Evolutionary conservation across 208 protist species (phyloP), one percentile per base, ranked within the genome.

Genomic region (Porcisia deanei): DNA sequence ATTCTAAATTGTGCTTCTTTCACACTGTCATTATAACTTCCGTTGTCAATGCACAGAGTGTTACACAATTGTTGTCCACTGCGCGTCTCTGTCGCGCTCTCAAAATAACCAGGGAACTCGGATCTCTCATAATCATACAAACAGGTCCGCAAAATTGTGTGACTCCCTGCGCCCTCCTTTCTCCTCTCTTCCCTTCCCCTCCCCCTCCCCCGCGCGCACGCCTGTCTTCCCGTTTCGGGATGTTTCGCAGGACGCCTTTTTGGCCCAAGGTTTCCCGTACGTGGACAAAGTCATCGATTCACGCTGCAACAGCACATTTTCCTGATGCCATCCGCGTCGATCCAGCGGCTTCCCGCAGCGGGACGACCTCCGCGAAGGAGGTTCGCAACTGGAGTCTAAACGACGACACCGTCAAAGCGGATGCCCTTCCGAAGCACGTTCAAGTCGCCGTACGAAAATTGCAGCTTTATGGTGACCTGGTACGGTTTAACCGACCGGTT

Each of bases 221-320:
- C 30, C 30, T 30, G 0, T 30, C 30, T 30, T 30, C 30, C 0
- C 30, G 30, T 30, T 30, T 53, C 20, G 9, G n/a, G 10, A 96
- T 96, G 92, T 76, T 94, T 61, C 84, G 88, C 47, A 87, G 83
- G 39, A 83, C 88, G 0, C 76, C 83, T 30, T 84, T 88, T 37
- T 67, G 82, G 58, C 69, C 63, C 9, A 96, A 92, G 79, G 87
- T 94, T 41, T 82, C 85, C 10, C 88, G 92, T 20, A 87, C 88
- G 41, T 96, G 92, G 92, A 92, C 92, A 5, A 92, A 88, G 67
- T 59, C 78, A 16, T 89, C 85, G 6, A 92, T 93, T 74, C 85
- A 76, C 59, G 81, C 77, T 25, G 73, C 89, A 45, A 83, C 85
- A 0, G 88, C 92, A 14, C 92, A 96, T 77, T 96, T 96, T 68